Evolutionary conservation across 2,329 filamentous ascomycete genomes (phyloP).

Genomic region (Rugonectria rugulosa): DNA sequence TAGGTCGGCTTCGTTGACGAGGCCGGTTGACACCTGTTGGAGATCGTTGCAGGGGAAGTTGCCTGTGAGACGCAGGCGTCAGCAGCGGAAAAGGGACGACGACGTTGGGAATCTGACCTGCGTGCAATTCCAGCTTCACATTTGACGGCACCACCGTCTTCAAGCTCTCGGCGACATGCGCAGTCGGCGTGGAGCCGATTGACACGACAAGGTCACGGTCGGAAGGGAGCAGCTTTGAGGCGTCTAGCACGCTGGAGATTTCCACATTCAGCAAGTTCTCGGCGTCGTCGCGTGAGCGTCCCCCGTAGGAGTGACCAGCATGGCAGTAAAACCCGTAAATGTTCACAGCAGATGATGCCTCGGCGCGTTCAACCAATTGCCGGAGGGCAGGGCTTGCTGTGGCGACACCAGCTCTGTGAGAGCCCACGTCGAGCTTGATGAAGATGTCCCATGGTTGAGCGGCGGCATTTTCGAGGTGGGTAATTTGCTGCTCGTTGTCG

Average conservation of each 20-base stretch:
- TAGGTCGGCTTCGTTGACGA: constrained; percentile 40
- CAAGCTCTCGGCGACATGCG: constrained; percentile 44
- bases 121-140: constrained; percentile 47
- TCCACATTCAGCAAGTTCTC: constrained; percentile 41
- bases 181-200: constrained; percentile 47
- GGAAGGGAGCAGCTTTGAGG: constrained; percentile 39
- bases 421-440: constrained; percentile 49
- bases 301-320: constrained; percentile 47
- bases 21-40: constrained; percentile 47
- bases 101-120: constrained; percentile 30
- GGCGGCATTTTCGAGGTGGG: constrained; percentile 36
- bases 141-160: constrained; percentile 41
- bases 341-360: constrained; percentile 38
- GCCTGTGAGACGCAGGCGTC: constrained; percentile 16
- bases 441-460: constrained; percentile 44
- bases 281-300: constrained; percentile 41
- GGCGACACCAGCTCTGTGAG: constrained; percentile 44
- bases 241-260: constrained; percentile 40
- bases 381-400: constrained; percentile 36
- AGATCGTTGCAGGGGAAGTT: constrained; percentile 50
- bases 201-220: constrained; percentile 41
- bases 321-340: constrained; percentile 50
- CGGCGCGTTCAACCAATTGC: constrained; percentile 37
- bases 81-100: not conserved
- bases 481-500: constrained; percentile 46